Evolutionary conservation across 2,329 filamentous ascomycete species (phyloP), one percentile per base, ranked within the genome.

Genomic region (Fusarium annulatum): DNA sequence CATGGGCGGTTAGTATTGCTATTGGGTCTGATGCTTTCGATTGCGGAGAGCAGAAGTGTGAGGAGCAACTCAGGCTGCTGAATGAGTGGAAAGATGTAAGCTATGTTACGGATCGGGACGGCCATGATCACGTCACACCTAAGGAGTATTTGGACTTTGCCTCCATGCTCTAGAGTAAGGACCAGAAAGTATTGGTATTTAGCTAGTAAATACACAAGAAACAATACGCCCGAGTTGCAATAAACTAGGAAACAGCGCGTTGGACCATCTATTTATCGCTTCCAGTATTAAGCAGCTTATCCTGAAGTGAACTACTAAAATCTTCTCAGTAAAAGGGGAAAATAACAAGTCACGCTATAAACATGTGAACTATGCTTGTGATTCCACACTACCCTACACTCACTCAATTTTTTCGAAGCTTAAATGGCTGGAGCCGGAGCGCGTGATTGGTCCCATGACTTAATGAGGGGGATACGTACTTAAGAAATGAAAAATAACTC

Each of bases 351-450:
- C 26, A 28, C 26, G 26, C 26, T 28, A 28, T 28, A 19, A 11
- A 39, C 38, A 12, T 10, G 18, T 19, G 19, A 11, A 7, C 21
- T 42, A 7, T 16, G 8, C 12, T 9, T 18, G 42, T 11, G n/a
- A 18, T 8, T 23, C n/a, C 10, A 4, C 9, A 6, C 14, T 51
- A 51, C 48, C 48, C 48, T 51, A 34, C 2, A 51, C 30, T 7
- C 0, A 11, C 15, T 21, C 2, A 7, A 9, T 18, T 2, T 12
- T 3, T 12, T 12, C 4, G 1, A 23, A 34, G 5, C 16, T 34
- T 14, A 18, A 18, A 19, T 34, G n/a, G 16, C 16, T 18, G 5
- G 18, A n/a, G 19, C 10, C 11, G 1, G 9, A 18, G 2, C 14
- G 51, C 19, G 34, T 46, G 53, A 57, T 23, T 58, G 55, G 28